Evolutionary conservation across 139 green algal genomes (phyloP).

Genomic region (Tetraselmis chui): DNA sequence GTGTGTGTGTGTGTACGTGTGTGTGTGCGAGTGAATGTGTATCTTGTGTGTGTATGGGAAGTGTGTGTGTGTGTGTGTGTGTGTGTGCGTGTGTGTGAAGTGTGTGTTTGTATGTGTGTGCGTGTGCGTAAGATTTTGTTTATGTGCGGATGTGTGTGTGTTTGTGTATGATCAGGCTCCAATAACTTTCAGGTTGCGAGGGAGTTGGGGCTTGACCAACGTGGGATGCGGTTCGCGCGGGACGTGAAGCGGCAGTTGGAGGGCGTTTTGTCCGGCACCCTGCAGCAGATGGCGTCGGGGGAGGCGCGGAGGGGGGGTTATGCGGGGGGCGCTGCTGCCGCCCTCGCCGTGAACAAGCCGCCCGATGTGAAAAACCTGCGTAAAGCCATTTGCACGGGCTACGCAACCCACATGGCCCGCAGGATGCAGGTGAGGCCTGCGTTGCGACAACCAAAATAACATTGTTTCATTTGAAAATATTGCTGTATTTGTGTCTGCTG

Average conservation of each 20-base stretch:
- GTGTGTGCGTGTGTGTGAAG: constrained; percentile 43
- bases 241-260: constrained; percentile 82
- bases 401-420: constrained; percentile 50
- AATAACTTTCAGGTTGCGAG: neutral
- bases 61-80: neutral
- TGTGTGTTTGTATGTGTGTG: too few relatives aligned
- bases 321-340: too few relatives aligned
- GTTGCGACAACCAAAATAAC: too few relatives aligned
- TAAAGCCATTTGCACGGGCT: neutral
- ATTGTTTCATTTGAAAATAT: too few relatives aligned
- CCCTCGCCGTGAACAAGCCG: neutral
- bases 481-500: too few relatives aligned
- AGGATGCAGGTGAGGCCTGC: constrained; percentile 51
- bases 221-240: constrained; percentile 75
- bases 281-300: neutral
- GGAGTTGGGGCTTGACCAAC: constrained; percentile 55
- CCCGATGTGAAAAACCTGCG: neutral
- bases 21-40: too few relatives aligned
- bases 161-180: too few relatives aligned
- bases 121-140: too few relatives aligned
- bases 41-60: too few relatives aligned
- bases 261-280: neutral
- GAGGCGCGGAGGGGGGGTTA: neutral
- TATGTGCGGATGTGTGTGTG: too few relatives aligned
- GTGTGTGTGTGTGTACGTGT: too few relatives aligned